Conservation (phyloP, 208 protist species). For the Entamoeba invadens region DNA sequence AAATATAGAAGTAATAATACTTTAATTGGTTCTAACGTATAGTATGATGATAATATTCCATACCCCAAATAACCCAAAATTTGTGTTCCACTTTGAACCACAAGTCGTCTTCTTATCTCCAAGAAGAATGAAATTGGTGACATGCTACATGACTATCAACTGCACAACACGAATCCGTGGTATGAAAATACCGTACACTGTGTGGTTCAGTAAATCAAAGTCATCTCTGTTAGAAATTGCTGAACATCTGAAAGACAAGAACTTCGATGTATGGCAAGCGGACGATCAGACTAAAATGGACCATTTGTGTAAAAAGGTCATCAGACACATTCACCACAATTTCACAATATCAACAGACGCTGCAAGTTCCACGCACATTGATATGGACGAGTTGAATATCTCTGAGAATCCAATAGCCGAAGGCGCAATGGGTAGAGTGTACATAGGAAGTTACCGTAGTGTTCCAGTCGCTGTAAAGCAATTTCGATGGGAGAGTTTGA, state of each 20-base stretch:
- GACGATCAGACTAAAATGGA: neutral
- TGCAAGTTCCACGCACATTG: neutral
- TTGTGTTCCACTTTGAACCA: neutral
- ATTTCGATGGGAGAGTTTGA: too few species aligned
- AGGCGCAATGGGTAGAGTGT: neutral
- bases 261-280: neutral
- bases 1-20: too few species aligned
- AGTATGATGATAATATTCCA: neutral
- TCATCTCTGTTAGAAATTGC: neutral
- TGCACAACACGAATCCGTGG: neutral
- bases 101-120: neutral
- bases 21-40: too few species aligned
- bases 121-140: neutral
- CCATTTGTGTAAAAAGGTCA: neutral
- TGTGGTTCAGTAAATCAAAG: neutral
- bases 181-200: neutral
- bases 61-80: constrained; percentile 1
- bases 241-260: neutral
- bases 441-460: too few species aligned
- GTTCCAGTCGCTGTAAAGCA: too few species aligned
- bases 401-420: neutral
- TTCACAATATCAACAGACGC: neutral
- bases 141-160: neutral
- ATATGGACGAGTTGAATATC: neutral
- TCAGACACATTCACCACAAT: neutral